Evolutionary conservation across 164 flowering plant species (phyloP).

Genomic region (Paratinospora sagittata): DNA sequence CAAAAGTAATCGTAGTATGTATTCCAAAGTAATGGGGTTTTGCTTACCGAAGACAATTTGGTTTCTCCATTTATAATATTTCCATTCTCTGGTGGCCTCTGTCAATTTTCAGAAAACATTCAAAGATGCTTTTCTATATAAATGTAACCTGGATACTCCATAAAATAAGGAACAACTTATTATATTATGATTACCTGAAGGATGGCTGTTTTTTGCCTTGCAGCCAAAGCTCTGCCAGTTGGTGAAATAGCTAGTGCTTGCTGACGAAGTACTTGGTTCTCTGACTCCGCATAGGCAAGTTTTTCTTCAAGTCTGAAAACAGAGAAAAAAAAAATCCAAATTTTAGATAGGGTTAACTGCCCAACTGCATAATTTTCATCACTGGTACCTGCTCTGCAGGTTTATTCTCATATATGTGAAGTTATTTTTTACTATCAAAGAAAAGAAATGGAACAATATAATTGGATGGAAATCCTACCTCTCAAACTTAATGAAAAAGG

Average conservation of each 20-base stretch:
- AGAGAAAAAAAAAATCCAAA: too few species aligned
- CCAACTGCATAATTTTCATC: too few species aligned
- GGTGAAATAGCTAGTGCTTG: conserved; percentile 92
- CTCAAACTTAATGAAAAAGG: too few species aligned
- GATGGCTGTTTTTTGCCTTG: conserved; percentile 53
- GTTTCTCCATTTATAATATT: conserved; percentile 62
- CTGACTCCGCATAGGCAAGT: conserved; percentile 81
- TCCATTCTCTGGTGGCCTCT: conserved; percentile 86
- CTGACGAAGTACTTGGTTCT: conserved; percentile 95
- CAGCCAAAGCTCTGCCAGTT: conserved; percentile 57
- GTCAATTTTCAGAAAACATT: conserved; percentile 21
- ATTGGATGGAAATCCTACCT: too few species aligned
- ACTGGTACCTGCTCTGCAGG: too few species aligned
- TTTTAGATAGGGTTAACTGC: too few species aligned
- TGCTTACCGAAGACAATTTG: conserved; percentile 42
- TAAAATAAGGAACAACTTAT: conserved; percentile 5
- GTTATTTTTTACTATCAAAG: too few species aligned
- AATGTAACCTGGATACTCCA: neutral
- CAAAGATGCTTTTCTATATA: conserved; percentile 5
- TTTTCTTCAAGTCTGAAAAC: conserved; percentile 86
- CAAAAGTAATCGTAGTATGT: too few species aligned
- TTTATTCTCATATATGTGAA: too few species aligned
- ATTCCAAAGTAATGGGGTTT: too few species aligned
- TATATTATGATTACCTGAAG: conserved; percentile 47
- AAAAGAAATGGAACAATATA: too few species aligned